Conservation (phyloP, 805 yeast species). For the Sugiyamaella boreocaroliniensis region DNA sequence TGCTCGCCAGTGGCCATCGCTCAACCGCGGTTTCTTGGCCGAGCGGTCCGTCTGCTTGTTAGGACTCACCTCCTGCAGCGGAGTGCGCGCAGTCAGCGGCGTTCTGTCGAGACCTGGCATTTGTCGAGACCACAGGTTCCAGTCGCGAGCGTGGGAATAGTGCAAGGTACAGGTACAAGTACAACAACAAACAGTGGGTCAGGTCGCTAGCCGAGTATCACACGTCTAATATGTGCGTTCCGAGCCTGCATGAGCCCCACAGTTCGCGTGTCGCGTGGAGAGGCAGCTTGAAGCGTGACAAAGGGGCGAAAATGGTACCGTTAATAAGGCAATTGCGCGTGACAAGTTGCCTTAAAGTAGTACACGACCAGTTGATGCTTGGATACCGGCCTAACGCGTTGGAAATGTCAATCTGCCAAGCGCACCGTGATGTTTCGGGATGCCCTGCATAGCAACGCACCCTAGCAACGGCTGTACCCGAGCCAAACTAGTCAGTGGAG, state of each 20-base stretch:
- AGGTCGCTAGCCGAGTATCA: neutral
- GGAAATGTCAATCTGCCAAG: neutral
- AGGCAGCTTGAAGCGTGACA: no score
- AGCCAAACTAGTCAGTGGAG: no score
- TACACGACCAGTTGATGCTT: no score
- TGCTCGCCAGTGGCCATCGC: neutral
- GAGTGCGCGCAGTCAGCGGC: neutral
- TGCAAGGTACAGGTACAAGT: neutral
- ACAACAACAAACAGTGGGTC: neutral
- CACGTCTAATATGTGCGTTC: neutral
- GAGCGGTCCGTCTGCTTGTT: neutral
- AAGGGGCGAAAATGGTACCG: no score
- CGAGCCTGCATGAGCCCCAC: neutral
- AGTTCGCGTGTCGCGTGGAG: neutral
- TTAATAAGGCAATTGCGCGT: no score
- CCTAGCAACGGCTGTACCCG: neutral
- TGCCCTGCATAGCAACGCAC: neutral
- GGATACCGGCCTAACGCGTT: no score
- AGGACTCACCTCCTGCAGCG: conserved; percentile 4
- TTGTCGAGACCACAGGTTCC: neutral
- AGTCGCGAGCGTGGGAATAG: neutral
- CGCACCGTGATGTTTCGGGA: neutral
- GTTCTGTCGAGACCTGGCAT: neutral
- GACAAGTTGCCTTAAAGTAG: no score
- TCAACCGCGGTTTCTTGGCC: conserved; percentile 1